Evolutionary conservation across 1,139 yeast genomes (phyloP).

Genomic region (Scheffersomyces insectosa): DNA sequence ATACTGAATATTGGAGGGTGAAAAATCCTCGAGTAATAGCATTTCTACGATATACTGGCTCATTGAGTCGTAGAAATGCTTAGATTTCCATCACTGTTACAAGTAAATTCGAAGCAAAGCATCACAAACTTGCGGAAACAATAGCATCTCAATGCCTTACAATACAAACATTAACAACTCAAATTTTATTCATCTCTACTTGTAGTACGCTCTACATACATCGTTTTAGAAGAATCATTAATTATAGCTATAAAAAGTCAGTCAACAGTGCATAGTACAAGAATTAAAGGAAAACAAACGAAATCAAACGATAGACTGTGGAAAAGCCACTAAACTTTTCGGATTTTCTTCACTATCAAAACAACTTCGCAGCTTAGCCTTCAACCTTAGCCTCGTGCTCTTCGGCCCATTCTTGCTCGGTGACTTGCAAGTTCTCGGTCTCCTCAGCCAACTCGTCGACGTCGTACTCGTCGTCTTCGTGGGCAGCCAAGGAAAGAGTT

Average conservation of each 20-base stretch:
- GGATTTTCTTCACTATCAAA: not conserved
- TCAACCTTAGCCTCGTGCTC: slow-evolving; percentile 30
- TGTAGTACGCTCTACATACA: too few species aligned
- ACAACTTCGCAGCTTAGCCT: slow-evolving; percentile 14
- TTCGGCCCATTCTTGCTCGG: slow-evolving; percentile 48
- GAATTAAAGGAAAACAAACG: slow-evolving; percentile 1
- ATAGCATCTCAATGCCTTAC: too few species aligned
- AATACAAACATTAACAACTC: too few species aligned
- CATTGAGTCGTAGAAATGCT: too few species aligned
- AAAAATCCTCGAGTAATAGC: too few species aligned
- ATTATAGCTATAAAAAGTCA: slow-evolving; percentile 1
- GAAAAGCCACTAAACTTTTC: not conserved
- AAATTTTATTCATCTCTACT: too few species aligned
- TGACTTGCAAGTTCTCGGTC: slow-evolving; percentile 54
- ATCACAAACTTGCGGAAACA: too few species aligned
- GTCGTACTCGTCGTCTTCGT: slow-evolving; percentile 62
- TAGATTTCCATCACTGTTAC: too few species aligned
- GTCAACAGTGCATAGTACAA: not conserved
- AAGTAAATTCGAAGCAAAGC: too few species aligned
- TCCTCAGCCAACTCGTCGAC: slow-evolving; percentile 55
- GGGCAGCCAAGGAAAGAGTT: slow-evolving; percentile 74
- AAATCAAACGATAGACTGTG: not conserved
- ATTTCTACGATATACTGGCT: too few species aligned
- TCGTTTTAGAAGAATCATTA: not conserved
- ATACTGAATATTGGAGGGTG: too few species aligned